phyloP scores from a whole-genome alignment of 1,284 basidiomycete species.

The Rhodotorula sp. region DNA sequence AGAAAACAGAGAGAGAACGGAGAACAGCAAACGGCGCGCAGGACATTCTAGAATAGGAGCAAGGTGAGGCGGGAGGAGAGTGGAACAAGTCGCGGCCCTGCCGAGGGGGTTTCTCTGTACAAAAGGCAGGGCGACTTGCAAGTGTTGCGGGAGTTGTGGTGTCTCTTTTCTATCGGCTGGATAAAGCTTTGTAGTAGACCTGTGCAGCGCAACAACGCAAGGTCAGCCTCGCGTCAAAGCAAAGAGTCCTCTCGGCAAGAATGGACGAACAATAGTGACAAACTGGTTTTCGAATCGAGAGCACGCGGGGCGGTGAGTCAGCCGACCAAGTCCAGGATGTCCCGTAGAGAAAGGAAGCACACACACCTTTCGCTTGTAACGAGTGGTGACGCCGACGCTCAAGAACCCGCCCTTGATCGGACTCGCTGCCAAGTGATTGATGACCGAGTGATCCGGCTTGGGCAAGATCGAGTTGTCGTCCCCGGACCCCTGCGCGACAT shows the following conservation, averaged over 20 bases:
- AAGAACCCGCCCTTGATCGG: conserved; percentile 92
- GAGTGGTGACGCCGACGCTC: conserved; percentile 87
- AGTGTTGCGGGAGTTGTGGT: neutral
- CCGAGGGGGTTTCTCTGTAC: neutral
- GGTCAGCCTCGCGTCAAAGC: neutral
- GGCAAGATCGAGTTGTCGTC: conserved; percentile 92
- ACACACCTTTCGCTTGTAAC: conserved; percentile 85
- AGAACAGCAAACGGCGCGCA: neutral
- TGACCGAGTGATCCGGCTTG: conserved; percentile 89
- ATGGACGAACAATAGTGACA: conserved; percentile 37
- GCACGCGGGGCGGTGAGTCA: neutral
- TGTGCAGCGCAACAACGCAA: neutral
- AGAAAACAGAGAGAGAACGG: neutral
- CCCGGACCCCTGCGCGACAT: conserved; percentile 52
- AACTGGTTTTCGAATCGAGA: conserved; percentile 15
- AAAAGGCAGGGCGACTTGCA: neutral
- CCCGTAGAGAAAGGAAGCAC: accelerated
- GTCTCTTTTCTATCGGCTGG: neutral
- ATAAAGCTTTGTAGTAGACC: conserved; percentile 42
- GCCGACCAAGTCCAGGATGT: neutral
- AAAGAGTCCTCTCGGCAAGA: neutral
- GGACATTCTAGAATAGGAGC: neutral
- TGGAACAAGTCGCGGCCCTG: too few relatives aligned
- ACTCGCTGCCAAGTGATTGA: conserved; percentile 94
- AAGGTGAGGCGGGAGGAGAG: too few relatives aligned